phyloP scores from a whole-genome alignment of 108 stramenopile genomes.

The Cyclotella sp. region DNA sequence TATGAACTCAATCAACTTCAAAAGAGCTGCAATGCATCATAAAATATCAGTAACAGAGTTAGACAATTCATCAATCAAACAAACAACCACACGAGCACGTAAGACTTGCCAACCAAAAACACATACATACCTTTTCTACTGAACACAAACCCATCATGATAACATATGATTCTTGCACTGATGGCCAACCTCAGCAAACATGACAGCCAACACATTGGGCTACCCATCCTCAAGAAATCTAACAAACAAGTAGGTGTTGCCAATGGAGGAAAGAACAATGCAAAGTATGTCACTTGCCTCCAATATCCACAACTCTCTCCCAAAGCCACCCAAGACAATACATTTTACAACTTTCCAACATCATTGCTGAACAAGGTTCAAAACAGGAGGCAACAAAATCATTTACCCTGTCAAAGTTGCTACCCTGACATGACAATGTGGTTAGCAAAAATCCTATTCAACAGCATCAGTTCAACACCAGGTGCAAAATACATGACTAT shows the following conservation, averaged over 20 bases:
- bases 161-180: slow-evolving; percentile 5
- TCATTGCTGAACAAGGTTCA: neutral
- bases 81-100: neutral
- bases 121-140: neutral
- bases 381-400: neutral
- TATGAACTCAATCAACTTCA: neutral
- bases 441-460: too few species aligned
- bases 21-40: neutral
- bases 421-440: too few species aligned
- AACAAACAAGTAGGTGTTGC: slow-evolving; percentile 15
- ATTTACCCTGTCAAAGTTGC: slow-evolving; percentile 19
- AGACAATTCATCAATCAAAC: neutral
- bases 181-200: slow-evolving; percentile 4
- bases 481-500: too few species aligned
- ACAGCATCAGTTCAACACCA: too few species aligned
- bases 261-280: slow-evolving; percentile 8
- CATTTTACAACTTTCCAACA: slow-evolving; percentile 2
- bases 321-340: slow-evolving; percentile 1
- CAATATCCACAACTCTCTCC: neutral
- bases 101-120: neutral
- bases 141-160: neutral
- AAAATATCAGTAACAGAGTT: slow-evolving; percentile 7
- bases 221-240: slow-evolving; percentile 6
- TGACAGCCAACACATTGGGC: neutral
- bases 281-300: neutral